Percentiles rank a stretch among this genome's conserved stretches.
Conservation (phyloP, 768 basidiomycete genomes). For the Russula sp. region DNA sequence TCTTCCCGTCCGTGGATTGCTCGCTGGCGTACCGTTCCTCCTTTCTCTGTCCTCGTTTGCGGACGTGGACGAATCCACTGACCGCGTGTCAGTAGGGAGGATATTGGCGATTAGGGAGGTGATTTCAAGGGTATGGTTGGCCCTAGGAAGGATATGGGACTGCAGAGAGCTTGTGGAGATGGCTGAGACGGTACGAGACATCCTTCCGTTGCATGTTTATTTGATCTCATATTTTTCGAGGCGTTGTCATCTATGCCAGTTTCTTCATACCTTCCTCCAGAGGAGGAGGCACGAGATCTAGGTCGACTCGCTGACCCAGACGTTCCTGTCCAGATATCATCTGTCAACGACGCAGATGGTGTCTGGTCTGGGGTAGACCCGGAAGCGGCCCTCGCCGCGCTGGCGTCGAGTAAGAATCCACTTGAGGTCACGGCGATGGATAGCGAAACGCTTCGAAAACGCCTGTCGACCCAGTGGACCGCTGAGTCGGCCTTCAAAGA, state of each 20-base stretch:
- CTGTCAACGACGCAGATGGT: not conserved
- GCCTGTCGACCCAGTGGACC: conserved; percentile 46
- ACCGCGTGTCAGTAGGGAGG: conserved; percentile 39
- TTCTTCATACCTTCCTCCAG: conserved; percentile 13
- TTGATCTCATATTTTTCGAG: conserved; percentile 1
- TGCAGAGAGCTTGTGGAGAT: conserved; percentile 46
- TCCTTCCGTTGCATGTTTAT: not conserved
- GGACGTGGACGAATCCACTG: conserved; percentile 37
- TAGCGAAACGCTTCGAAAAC: conserved; percentile 18
- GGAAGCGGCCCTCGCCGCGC: conserved; percentile 8
- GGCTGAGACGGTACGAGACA: conserved; percentile 48
- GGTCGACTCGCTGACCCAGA: conserved; percentile 13
- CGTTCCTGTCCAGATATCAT: conserved; percentile 8
- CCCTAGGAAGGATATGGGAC: conserved; percentile 68
- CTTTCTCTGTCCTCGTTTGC: conserved; percentile 60
- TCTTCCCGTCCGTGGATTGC: conserved; percentile 66
- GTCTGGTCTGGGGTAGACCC: conserved; percentile 17
- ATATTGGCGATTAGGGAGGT: conserved; percentile 55
- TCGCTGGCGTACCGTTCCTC: conserved; percentile 83
- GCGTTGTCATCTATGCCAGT: conserved; percentile 14
- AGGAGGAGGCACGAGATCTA: conserved; percentile 1
- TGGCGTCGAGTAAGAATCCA: conserved; percentile 9
- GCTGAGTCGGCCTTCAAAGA: conserved; percentile 67
- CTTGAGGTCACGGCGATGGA: conserved; percentile 23
- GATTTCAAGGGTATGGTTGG: conserved; percentile 57